phyloP scores from a whole-genome alignment of 768 basidiomycete species.

The Calocera cornea region DNA sequence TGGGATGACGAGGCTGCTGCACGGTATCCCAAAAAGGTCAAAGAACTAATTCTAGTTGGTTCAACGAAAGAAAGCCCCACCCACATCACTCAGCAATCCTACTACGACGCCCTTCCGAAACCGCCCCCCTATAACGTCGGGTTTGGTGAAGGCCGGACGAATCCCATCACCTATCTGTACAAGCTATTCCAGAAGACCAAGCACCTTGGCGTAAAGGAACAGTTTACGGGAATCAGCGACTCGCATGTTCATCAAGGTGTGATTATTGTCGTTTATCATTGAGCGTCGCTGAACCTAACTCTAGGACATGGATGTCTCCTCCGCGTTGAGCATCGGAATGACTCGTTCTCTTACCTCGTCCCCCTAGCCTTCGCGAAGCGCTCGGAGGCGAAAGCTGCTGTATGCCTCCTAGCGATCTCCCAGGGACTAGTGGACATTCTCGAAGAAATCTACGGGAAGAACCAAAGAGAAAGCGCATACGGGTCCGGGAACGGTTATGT shows the following conservation, averaged over 20 bases:
- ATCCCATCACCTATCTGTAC: conserved; percentile 43
- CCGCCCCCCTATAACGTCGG: conserved; percentile 46
- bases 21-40: conserved; percentile 1
- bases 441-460: conserved; percentile 28
- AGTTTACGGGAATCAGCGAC: conserved; percentile 1
- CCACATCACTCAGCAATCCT: conserved; percentile 36
- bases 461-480: conserved; percentile 37
- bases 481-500: conserved; percentile 14
- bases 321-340: conserved; percentile 39
- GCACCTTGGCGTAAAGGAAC: conserved; percentile 5
- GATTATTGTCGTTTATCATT: conserved; percentile 19
- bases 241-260: conserved; percentile 27
- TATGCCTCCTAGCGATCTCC: conserved; percentile 49
- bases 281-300: background rate
- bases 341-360: conserved; percentile 44
- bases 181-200: conserved; percentile 28
- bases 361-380: conserved; percentile 50
- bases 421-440: conserved; percentile 47
- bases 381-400: conserved; percentile 55
- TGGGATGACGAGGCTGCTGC: conserved; percentile 8
- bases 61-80: conserved; percentile 7
- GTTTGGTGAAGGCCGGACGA: conserved; percentile 38
- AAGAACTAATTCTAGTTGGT: conserved; percentile 2
- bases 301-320: conserved; percentile 52
- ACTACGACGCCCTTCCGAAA: conserved; percentile 50